Conservation (phyloP, 768 basidiomycete genomes). For the Gloeophyllum trabeum region DNA sequence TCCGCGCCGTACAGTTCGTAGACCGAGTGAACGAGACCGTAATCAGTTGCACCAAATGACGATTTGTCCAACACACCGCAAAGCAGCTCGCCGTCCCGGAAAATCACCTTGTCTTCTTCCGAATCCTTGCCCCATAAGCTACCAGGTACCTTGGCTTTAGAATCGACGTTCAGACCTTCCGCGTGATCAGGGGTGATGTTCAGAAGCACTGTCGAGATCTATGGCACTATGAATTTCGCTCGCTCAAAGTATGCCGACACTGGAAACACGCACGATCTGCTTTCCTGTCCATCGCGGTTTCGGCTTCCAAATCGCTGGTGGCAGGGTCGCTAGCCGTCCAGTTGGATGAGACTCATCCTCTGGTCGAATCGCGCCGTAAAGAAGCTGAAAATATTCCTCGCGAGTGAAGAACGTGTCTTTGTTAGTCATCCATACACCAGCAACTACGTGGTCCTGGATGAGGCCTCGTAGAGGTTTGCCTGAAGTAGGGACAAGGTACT, state of each 20-base stretch:
- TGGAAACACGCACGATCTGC: slow-evolving; percentile 60
- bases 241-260: slow-evolving; percentile 3
- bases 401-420: slow-evolving; percentile 92
- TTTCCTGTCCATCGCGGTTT: slow-evolving; percentile 94
- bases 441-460: slow-evolving; percentile 98
- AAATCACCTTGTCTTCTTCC: slow-evolving; percentile 73
- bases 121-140: slow-evolving; percentile 76
- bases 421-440: slow-evolving; percentile 98
- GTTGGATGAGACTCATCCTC: slow-evolving; percentile 53
- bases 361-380: slow-evolving; percentile 88
- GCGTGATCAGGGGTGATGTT: slow-evolving; percentile 81
- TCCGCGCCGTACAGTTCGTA: slow-evolving; percentile 92
- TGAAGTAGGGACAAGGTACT: slow-evolving; percentile 98
- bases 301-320: slow-evolving; percentile 91
- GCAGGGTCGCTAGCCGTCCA: slow-evolving; percentile 66
- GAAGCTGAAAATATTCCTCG: slow-evolving; percentile 91
- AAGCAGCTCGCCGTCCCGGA: slow-evolving; percentile 89
- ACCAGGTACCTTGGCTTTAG: slow-evolving; percentile 85
- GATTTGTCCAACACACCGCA: slow-evolving; percentile 95
- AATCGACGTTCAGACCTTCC: slow-evolving; percentile 73
- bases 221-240: slow-evolving; percentile 1
- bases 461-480: slow-evolving; percentile 95
- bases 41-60: slow-evolving; percentile 92
- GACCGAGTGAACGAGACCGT: slow-evolving; percentile 93
- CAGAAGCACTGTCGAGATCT: slow-evolving; percentile 91